Evolutionary conservation across 2,329 filamentous ascomycete genomes (phyloP).

Genomic region (Rhynchosporium agropyri): DNA sequence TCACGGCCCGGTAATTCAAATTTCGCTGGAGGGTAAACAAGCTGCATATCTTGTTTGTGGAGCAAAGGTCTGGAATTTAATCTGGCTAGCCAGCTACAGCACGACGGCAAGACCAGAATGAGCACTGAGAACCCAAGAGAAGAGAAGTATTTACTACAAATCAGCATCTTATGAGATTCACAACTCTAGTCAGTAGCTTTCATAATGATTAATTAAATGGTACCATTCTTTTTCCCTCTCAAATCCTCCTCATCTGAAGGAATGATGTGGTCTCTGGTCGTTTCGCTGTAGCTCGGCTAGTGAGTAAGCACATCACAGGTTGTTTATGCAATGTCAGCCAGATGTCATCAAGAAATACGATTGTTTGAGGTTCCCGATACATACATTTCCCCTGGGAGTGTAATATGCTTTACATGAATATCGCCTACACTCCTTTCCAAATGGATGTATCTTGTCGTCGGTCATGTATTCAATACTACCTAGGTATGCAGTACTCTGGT

Average conservation of each 20-base stretch:
- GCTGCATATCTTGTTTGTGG: constrained; percentile 2
- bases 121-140: background rate
- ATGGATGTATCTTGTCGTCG: too few relatives aligned
- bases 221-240: too few relatives aligned
- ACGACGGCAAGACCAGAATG: background rate
- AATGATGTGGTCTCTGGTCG: background rate
- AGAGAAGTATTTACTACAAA: background rate
- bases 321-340: constrained; percentile 10
- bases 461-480: too few relatives aligned
- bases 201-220: too few relatives aligned
- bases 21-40: background rate
- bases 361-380: background rate
- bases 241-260: background rate
- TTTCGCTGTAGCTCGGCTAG: constrained; percentile 4
- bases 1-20: background rate
- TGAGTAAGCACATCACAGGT: constrained; percentile 14
- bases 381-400: background rate
- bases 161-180: too few relatives aligned
- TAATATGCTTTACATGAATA: background rate
- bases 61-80: background rate
- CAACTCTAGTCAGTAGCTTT: too few relatives aligned
- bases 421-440: background rate
- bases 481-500: too few relatives aligned
- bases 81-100: background rate
- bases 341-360: background rate